Conservation (phyloP, 2,329 filamentous ascomycete species). For the Colletotrichum phormii region DNA sequence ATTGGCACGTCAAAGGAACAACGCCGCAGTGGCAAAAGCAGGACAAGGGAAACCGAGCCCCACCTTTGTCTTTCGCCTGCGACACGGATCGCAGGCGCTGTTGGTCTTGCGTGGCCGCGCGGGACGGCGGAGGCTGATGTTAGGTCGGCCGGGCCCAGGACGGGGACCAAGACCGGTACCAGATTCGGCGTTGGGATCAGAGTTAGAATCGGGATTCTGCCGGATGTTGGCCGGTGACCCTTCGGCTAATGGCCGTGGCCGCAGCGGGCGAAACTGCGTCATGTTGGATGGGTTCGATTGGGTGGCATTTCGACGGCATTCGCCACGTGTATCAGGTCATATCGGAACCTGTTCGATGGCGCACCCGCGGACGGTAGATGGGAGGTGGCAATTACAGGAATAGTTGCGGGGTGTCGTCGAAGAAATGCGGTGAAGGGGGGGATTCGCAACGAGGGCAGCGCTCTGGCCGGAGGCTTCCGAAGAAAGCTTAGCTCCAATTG, state of each 20-base stretch:
- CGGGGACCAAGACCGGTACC: neutral
- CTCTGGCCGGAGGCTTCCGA: neutral
- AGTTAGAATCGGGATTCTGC: neutral
- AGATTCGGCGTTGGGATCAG: neutral
- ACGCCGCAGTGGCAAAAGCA: no score
- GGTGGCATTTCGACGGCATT: neutral
- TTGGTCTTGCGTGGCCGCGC: constrained; percentile 7
- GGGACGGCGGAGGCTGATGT: neutral
- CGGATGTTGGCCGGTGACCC: neutral
- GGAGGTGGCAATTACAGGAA: neutral
- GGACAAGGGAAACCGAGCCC: neutral
- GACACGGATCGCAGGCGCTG: constrained; percentile 28
- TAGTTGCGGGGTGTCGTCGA: neutral
- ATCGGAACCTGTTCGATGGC: neutral
- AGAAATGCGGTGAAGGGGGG: neutral
- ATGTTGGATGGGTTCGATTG: neutral
- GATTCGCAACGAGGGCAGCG: neutral
- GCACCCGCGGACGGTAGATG: neutral
- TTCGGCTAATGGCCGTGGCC: neutral
- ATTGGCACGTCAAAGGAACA: no score
- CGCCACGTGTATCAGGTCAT: neutral
- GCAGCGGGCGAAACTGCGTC: constrained; percentile 4
- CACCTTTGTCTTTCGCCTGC: constrained; percentile 20
- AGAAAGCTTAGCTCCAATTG: neutral
- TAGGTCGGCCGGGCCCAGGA: neutral